Conservation (phyloP, 2,329 filamentous ascomycete genomes). For the Chaetomiaceae sp. region DNA sequence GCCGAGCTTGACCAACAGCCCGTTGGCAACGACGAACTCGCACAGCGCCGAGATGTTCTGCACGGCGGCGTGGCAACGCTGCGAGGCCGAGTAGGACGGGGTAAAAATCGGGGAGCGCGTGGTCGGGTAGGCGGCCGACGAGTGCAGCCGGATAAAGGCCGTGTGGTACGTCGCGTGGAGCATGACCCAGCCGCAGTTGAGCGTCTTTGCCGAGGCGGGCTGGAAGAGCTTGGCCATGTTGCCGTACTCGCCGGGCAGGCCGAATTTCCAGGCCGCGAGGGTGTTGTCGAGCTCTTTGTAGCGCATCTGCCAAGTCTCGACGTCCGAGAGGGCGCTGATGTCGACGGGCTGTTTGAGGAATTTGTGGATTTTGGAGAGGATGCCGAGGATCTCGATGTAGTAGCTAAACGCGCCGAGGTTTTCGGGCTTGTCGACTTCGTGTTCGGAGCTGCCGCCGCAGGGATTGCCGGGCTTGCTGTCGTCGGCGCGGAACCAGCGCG, state of each 20-base stretch:
- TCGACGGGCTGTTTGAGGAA: conserved; percentile 88
- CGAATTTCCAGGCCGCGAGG: conserved; percentile 78
- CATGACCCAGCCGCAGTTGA: conserved; percentile 86
- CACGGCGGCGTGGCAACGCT: conserved; percentile 77
- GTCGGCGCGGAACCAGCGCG: conserved; percentile 68
- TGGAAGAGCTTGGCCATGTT: conserved; percentile 78
- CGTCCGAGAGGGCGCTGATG: conserved; percentile 76
- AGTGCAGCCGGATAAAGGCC: conserved; percentile 84
- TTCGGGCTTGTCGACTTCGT: conserved; percentile 65
- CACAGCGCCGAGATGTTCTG: conserved; percentile 75
- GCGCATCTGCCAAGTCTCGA: conserved; percentile 82
- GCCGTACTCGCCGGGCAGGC: conserved; percentile 75
- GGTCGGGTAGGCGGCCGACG: conserved; percentile 87
- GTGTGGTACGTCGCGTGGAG: conserved; percentile 87
- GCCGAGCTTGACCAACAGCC: conserved; percentile 73
- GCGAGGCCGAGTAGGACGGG: conserved; percentile 78
- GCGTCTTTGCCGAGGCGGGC: conserved; percentile 60
- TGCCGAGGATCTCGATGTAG: conserved; percentile 84
- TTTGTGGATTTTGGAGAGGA: conserved; percentile 80
- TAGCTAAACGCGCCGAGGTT: conserved; percentile 85
- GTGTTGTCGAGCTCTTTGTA: conserved; percentile 81
- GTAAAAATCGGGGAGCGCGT: conserved; percentile 86
- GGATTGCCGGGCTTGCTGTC: conserved; percentile 31
- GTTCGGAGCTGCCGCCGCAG: conserved; percentile 44
- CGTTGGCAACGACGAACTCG: conserved; percentile 71